Conservation (phyloP, 2,329 filamentous ascomycete species). For the Stachybotrys echinatus region DNA sequence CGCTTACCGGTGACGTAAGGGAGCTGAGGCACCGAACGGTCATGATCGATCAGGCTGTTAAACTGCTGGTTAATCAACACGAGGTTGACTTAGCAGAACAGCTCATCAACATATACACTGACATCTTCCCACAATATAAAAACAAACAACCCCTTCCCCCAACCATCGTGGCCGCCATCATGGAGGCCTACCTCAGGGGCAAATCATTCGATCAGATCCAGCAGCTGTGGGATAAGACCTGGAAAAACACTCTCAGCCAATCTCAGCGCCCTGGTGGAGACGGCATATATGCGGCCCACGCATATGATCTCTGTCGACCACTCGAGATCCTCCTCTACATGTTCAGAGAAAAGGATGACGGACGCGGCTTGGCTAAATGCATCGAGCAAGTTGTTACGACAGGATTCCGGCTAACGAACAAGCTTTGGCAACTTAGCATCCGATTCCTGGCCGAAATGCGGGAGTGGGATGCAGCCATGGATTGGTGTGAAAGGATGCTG, state of each 20-base stretch:
- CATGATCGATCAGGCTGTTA: slow-evolving; percentile 24
- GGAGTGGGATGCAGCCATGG: slow-evolving; percentile 62
- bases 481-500: slow-evolving; percentile 68
- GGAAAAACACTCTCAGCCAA: slow-evolving; percentile 41
- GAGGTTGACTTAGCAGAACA: slow-evolving; percentile 50
- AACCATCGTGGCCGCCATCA: slow-evolving; percentile 57
- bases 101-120: slow-evolving; percentile 50
- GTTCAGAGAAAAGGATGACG: slow-evolving; percentile 32
- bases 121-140: slow-evolving; percentile 28
- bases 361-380: slow-evolving; percentile 40
- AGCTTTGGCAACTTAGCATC: slow-evolving; percentile 77
- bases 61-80: slow-evolving; percentile 26
- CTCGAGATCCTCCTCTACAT: slow-evolving; percentile 45
- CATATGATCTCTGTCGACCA: slow-evolving; percentile 47
- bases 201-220: slow-evolving; percentile 55
- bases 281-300: slow-evolving; percentile 39
- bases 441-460: slow-evolving; percentile 58
- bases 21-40: slow-evolving; percentile 19
- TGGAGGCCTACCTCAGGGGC: slow-evolving; percentile 59
- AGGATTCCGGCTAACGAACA: slow-evolving; percentile 70
- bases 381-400: slow-evolving; percentile 51
- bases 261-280: slow-evolving; percentile 14
- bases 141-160: slow-evolving; percentile 38
- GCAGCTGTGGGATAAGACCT: slow-evolving; percentile 60
- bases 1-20: neutral